Evolutionary conservation across 176 grass and related monocot genomes (phyloP).

Genomic region (Lolium rigidum): DNA sequence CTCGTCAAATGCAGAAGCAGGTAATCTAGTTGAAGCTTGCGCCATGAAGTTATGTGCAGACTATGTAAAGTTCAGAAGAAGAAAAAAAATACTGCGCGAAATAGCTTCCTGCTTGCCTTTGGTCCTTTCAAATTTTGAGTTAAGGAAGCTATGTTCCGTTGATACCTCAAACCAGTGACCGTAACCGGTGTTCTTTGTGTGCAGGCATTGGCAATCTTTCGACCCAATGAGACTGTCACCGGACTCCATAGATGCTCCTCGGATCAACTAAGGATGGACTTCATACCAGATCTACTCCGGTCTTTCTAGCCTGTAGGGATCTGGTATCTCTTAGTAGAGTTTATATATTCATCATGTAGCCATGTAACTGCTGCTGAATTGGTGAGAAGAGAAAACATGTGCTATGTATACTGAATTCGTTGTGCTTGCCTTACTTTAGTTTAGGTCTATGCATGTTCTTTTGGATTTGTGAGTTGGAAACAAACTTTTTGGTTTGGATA

Average conservation of each 20-base stretch:
- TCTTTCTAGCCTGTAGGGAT: neutral
- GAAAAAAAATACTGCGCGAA: neutral
- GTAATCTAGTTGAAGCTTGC: neutral
- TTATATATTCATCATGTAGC: neutral
- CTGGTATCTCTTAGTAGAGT: neutral
- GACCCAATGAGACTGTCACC: neutral
- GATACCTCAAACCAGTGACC: neutral
- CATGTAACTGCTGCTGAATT: neutral
- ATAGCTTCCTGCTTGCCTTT: neutral
- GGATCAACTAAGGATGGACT: neutral
- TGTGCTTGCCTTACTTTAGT: neutral
- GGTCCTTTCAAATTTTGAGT: neutral
- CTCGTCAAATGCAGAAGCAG: neutral
- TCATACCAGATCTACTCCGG: neutral
- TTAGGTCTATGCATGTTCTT: neutral
- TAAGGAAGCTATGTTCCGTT: neutral
- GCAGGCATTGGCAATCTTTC: neutral
- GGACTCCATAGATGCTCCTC: neutral
- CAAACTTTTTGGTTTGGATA: no score
- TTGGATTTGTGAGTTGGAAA: no score
- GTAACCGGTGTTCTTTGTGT: neutral
- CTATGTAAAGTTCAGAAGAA: neutral
- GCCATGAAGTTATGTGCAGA: neutral
- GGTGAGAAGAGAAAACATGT: neutral
- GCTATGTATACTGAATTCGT: neutral